Percentiles rank a stretch among this genome's conserved stretches.
Conservation (phyloP, 192 early-diverging fungal species). For the Mortierella claussenii region DNA sequence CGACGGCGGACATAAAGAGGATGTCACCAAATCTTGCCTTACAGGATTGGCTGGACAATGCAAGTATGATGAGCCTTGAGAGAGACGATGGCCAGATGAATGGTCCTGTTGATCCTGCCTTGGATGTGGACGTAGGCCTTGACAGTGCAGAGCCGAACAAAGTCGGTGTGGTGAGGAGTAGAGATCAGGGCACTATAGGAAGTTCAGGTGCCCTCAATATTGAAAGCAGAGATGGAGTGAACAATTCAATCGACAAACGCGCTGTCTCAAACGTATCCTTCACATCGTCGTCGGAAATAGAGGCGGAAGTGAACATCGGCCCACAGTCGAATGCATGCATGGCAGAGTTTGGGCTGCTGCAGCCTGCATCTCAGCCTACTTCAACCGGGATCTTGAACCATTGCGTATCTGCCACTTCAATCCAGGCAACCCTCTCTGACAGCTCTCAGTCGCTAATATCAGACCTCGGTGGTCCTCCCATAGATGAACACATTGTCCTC, state of each 20-base stretch:
- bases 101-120: background rate
- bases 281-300: background rate
- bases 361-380: background rate
- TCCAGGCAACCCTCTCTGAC: conserved; percentile 31
- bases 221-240: no score
- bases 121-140: background rate
- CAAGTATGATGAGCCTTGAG: conserved; percentile 5
- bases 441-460: conserved; percentile 31
- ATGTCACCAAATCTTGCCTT: background rate
- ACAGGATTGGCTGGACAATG: conserved; percentile 21
- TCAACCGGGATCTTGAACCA: background rate
- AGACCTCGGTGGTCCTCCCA: conserved; percentile 9
- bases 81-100: background rate
- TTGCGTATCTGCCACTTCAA: conserved; percentile 1
- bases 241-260: no score
- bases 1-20: background rate
- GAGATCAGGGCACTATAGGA: background rate
- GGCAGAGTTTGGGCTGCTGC: background rate
- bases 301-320: background rate
- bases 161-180: no score
- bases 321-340: background rate
- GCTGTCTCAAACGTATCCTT: background rate
- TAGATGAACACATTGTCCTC: conserved; percentile 35
- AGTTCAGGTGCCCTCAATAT: background rate
- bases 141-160: background rate